phyloP scores from a whole-genome alignment of 495 filamentous ascomycete genomes.

The Penicillium samsonianum region DNA sequence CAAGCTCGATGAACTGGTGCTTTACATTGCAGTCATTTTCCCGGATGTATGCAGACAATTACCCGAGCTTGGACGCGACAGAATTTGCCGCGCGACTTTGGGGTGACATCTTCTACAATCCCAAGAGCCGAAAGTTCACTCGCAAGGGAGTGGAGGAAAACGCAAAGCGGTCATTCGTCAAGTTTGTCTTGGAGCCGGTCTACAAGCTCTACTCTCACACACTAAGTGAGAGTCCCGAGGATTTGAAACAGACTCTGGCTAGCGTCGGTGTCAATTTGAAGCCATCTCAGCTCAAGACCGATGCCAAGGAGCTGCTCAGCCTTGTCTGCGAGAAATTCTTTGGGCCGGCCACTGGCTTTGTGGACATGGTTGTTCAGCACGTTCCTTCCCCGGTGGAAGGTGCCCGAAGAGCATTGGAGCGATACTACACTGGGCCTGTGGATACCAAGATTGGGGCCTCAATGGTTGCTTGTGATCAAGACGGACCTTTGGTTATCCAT shows the following conservation, averaged over 20 bases:
- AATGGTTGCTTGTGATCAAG: slow-evolving; percentile 80
- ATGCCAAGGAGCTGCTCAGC: slow-evolving; percentile 85
- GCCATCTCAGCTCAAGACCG: slow-evolving; percentile 84
- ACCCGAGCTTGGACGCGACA: slow-evolving; percentile 71
- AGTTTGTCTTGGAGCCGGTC: slow-evolving; percentile 93
- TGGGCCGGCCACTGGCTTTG: slow-evolving; percentile 83
- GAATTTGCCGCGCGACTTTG: slow-evolving; percentile 84
- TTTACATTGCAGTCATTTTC: slow-evolving; percentile 93
- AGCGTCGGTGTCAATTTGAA: slow-evolving; percentile 83
- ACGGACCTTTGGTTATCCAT: slow-evolving; percentile 87
- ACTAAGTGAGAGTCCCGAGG: slow-evolving; percentile 85
- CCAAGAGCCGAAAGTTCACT: slow-evolving; percentile 83
- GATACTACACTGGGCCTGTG: slow-evolving; percentile 93
- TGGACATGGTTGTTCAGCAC: slow-evolving; percentile 92
- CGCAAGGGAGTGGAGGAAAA: slow-evolving; percentile 80
- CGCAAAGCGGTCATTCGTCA: slow-evolving; percentile 84
- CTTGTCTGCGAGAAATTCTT: slow-evolving; percentile 96
- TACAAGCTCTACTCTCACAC: slow-evolving; percentile 98
- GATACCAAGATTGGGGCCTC: slow-evolving; percentile 80
- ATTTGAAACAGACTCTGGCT: slow-evolving; percentile 76
- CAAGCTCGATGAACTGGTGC: slow-evolving; percentile 91
- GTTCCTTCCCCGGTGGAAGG: slow-evolving; percentile 85
- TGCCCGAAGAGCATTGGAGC: slow-evolving; percentile 70
- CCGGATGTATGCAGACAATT: slow-evolving; percentile 92
- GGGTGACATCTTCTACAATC: slow-evolving; percentile 98